A percentile compares a stretch with the other conserved stretches of the same genome.
These are phyloP conservation scores for Stachybotrys chlorohalonatus DNA, from an alignment of 2,329 filamentous ascomycete genomes.

Conservation along the genomic window DNA sequence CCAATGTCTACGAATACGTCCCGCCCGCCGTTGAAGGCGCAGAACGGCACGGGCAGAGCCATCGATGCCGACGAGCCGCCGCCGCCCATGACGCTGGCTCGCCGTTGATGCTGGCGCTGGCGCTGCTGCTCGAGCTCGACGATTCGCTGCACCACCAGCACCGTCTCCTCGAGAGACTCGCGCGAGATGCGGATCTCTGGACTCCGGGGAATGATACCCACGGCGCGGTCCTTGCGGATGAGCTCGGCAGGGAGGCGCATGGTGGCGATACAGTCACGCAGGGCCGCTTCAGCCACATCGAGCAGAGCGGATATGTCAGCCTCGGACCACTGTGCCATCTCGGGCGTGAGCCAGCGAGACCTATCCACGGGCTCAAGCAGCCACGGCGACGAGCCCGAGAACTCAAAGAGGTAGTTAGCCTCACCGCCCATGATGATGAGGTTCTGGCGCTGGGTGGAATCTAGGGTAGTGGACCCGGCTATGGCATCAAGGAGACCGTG, in stretches of 20 bases:
- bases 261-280: constrained; percentile 71
- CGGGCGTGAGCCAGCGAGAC: constrained; percentile 63
- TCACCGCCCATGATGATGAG: constrained; percentile 93
- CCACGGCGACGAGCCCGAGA: constrained; percentile 53
- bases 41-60: constrained; percentile 63
- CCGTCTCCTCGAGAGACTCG: constrained; percentile 91
- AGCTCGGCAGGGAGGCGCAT: constrained; percentile 72
- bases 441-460: constrained; percentile 60
- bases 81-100: constrained; percentile 10
- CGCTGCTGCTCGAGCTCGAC: constrained; percentile 66
- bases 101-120: constrained; percentile 18
- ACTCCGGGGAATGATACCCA: constrained; percentile 63
- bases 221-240: constrained; percentile 80
- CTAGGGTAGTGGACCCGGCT: constrained; percentile 46
- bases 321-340: constrained; percentile 71
- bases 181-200: constrained; percentile 62
- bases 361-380: constrained; percentile 60
- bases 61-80: constrained; percentile 4
- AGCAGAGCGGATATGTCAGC: constrained; percentile 71
- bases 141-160: constrained; percentile 86
- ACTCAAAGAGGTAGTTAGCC: constrained; percentile 89
- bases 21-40: constrained; percentile 95
- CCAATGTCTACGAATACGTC: constrained; percentile 99
- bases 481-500: constrained; percentile 81
- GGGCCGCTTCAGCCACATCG: constrained; percentile 76